Percentiles rank a stretch among this genome's conserved stretches.
Conservation (phyloP, 768 basidiomycete genomes). For the Tricholoma sp. region DNA sequence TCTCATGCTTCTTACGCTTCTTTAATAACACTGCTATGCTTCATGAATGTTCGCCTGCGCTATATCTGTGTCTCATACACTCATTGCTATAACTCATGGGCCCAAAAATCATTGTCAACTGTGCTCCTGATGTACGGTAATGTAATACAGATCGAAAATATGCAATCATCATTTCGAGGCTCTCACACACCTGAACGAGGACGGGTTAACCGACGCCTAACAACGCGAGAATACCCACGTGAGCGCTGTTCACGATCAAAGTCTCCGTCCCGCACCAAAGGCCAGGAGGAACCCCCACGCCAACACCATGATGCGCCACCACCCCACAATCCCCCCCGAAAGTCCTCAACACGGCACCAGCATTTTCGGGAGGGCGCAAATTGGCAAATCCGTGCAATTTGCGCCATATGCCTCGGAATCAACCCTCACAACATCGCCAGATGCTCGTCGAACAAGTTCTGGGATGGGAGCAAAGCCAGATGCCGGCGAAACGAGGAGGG, state of each 20-base stretch:
- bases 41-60: too few species aligned
- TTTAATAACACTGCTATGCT: too few species aligned
- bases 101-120: too few species aligned
- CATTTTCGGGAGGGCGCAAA: background rate
- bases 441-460: too few species aligned
- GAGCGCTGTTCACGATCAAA: background rate
- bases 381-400: background rate
- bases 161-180: background rate
- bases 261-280: background rate
- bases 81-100: too few species aligned
- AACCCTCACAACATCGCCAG: background rate
- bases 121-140: too few species aligned
- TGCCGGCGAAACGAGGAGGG: background rate
- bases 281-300: background rate
- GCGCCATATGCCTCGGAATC: background rate
- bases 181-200: background rate
- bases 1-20: too few species aligned
- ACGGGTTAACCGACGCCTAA: background rate
- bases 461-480: slow-evolving; percentile 1
- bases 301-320: background rate
- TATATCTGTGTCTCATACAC: too few species aligned
- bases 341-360: background rate
- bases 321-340: background rate
- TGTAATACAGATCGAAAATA: too few species aligned
- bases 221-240: background rate